These are phyloP conservation scores for Neurospora intermedia DNA, from an alignment of 495 filamentous ascomycete species.

Conservation along the genomic window DNA sequence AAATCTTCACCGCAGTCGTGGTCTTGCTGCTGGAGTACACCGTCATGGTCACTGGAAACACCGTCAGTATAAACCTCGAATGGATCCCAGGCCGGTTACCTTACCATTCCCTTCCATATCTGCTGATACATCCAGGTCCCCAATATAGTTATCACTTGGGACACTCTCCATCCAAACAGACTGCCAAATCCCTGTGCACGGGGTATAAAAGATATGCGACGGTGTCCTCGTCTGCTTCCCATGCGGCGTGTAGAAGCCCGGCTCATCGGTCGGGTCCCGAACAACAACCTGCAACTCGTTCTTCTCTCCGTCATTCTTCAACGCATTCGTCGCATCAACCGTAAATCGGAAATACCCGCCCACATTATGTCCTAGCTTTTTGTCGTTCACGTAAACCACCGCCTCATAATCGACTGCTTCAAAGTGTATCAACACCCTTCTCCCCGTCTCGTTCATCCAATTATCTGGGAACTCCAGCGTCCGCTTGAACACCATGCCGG, in stretches of 20 bases:
- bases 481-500: constrained; percentile 52
- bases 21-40: constrained; percentile 28
- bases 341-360: constrained; percentile 55
- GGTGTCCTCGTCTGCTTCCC: constrained; percentile 51
- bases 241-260: constrained; percentile 42
- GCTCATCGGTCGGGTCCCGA: constrained; percentile 51
- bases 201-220: constrained; percentile 59
- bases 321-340: constrained; percentile 44
- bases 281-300: constrained; percentile 55
- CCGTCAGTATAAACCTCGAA: constrained; percentile 5
- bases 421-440: constrained; percentile 49
- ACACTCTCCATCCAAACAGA: constrained; percentile 56
- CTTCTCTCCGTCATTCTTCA: constrained; percentile 18
- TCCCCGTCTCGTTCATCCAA: constrained; percentile 26
- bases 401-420: constrained; percentile 61
- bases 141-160: constrained; percentile 40
- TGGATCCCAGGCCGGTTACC: not conserved
- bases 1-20: constrained; percentile 31
- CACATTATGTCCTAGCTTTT: constrained; percentile 40
- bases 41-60: constrained; percentile 34
- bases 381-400: constrained; percentile 52
- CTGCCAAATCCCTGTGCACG: constrained; percentile 63
- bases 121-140: constrained; percentile 42
- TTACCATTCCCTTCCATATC: constrained; percentile 51
- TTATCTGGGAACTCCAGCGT: constrained; percentile 40